Evolutionary conservation across 495 filamentous ascomycete species (phyloP), one percentile per base, ranked within the genome.

Genomic region (Astrocystis sublimbata): DNA sequence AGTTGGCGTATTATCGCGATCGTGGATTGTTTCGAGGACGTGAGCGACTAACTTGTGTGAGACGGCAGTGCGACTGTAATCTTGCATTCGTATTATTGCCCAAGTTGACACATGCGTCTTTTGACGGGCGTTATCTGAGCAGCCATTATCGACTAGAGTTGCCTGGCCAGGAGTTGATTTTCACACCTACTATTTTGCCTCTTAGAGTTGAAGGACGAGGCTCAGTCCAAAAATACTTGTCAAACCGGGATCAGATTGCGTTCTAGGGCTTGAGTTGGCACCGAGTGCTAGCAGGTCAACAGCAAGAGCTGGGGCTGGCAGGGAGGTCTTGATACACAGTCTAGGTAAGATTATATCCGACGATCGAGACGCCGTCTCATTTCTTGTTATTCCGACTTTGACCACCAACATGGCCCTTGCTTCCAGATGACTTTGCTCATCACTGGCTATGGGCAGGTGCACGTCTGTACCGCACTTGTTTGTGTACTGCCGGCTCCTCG

Each of bases 51-150:
- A 71, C 70, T 65, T 69, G 65, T 64, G 62, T 54, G 49, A n/a
- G n/a, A 56, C 58, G 54, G 36, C 58, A 73, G 75, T 72, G 42
- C 62, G 71, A 64, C 65, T 71, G 70, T 77, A 76, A 73, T 76
- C 64, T 72, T 63, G 70, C 70, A 72, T 70, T 67, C 70, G 70
- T 72, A 72, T 70, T 72, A 63, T 64, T 72, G 65, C 63, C 65
- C 65, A 59, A 47, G 24, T 61, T 62, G 42, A 59, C 45, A 12
- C 40, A 33, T 40, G 21, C 45, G 46, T 41, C 49, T 15, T 49
- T 49, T 33, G 41, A 42, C 47, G 41, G 51, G 35, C n/a, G 46
- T 35, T 40, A 43, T 10, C 45, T 17, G 38, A 41, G 49, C 41
- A 40, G 13, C 49, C 33, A 33, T 35, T 26, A 17, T 38, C 30